Evolutionary conservation across 1,139 yeast genomes (phyloP), one percentile per base, ranked within the genome.

Genomic region (Kurtzmaniella quercitrusa): DNA sequence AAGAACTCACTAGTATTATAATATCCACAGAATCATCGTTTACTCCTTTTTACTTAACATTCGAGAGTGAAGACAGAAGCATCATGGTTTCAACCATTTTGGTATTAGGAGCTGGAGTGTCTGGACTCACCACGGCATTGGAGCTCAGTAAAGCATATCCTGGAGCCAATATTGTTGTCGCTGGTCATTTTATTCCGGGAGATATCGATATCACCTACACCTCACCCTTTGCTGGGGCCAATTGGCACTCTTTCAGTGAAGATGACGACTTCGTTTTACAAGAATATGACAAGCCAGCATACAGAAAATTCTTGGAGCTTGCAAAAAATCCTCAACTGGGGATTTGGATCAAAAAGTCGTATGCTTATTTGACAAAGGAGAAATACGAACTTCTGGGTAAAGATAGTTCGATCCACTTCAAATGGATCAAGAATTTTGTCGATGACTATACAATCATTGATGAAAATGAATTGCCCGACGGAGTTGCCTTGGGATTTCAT

Each of bases 401-500:
- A 7, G 51, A 51, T 21, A 36, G 36, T 6, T 56, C 54, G 21
- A 50, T 52, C 19, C 55, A 60, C 18, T 41, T 57, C 12, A 81
- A 81, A 1, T 79, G 82, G 82, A 77, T 63, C 51, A 60, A 56
- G n/a, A 57, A 59, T 34, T 51, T 63, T 27, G 71, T 70, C n/a
- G 57, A 63, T 23, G 71, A 65, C 9, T 70, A 62, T 45, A 52
- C 58, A 43, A 57, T 57, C 9, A 38, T 74, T 2, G 52, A 57
- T 1, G 41, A 46, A 1, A 43, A 49, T 1, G 69, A 74, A 25
- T 60, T 73, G 23, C 70, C 60, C 19, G 50, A 49, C 0, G 73
- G 62, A 1, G 54, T 60, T 12, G 56, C 54, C 1, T 65, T 60
- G 48, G 84, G 81, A 2, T 66, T 56, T 44, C 59, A 56, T 40